A percentile compares a stretch with the other conserved stretches of the same genome.
Conservation (phyloP, 164 flowering plant species). For the Berberis vulgaris region DNA sequence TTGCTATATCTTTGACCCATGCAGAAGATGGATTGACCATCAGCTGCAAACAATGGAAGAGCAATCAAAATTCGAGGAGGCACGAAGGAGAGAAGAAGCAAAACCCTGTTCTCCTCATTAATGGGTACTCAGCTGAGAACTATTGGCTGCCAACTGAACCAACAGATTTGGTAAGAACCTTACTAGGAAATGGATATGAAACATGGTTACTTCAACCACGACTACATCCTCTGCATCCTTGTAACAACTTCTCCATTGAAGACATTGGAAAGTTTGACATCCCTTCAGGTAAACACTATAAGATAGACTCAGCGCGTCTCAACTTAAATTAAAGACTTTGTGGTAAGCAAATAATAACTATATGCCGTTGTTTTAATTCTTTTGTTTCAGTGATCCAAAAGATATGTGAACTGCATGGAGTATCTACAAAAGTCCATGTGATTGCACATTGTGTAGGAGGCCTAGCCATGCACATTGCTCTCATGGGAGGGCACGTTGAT, state of each 20-base stretch:
- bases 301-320: background rate
- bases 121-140: conserved; percentile 51
- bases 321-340: background rate
- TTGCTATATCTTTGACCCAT: background rate
- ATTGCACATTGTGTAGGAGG: conserved; percentile 67
- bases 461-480: conserved; percentile 46
- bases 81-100: conserved; percentile 15
- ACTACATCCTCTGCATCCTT: conserved; percentile 39
- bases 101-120: conserved; percentile 42
- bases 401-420: conserved; percentile 33
- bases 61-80: conserved; percentile 12
- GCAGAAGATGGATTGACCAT: conserved; percentile 40
- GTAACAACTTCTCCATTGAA: conserved; percentile 42
- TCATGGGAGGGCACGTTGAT: conserved; percentile 53
- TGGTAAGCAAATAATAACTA: background rate
- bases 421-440: conserved; percentile 29
- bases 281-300: conserved; percentile 37
- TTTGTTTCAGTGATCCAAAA: conserved; percentile 28
- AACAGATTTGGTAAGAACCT: conserved; percentile 47
- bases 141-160: conserved; percentile 55
- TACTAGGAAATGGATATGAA: conserved; percentile 39
- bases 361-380: background rate
- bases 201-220: conserved; percentile 48
- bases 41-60: conserved; percentile 44
- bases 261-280: conserved; percentile 52